Base-by-base conservation (phyloP, 495 filamentous ascomycete genomes). In the Daldinia concentrica region DNA sequence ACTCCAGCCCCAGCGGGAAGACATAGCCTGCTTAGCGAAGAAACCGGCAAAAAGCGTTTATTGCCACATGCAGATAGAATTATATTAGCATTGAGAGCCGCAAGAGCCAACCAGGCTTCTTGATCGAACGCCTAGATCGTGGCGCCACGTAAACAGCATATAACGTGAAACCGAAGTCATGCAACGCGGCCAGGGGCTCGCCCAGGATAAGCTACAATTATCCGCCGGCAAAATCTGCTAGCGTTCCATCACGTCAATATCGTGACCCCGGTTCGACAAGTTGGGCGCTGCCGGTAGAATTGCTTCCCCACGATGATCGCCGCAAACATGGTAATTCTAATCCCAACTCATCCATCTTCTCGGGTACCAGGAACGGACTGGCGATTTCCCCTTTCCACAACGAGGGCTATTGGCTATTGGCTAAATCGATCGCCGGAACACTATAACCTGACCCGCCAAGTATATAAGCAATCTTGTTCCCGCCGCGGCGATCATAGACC, bases 341-440 rank as follows among this genome's bases (percentile, higher is more conserved):
- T 58, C 41, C 19, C 54, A 37, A 41, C 51, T 54, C 61, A 54
- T 26, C 64, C 71, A 34, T 51, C 52, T 67, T 63, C 62, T 74
- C 71, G 71, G 71, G 59, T 65, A 66, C 63, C 59, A 74, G 71
- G 71, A 74, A 71, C 67, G 67, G 67, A 74, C 59, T 52, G 15
- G 37, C 9, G 7, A 48, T 52, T 59, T 60, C 69, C 66, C 62
- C 45, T 59, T 74, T 70, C 58, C 56, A 62, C 37, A 62, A 64
- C 22, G 63, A 62, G 66, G 57, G 30, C 30, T 32, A 9, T 32
- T 41, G 39, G 39, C 45, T 37, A 63, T 73, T 69, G 61, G 66
- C 37, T 61, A 68, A 60, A 63, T n/a, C 12, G 50, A 37, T 2
- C 22, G 36, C 26, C 3, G n/a, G 24, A 43, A 11, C 19, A 27